Evolutionary conservation across 768 basidiomycete genomes (phyloP), one percentile per base, ranked within the genome.

Genomic region (Lactarius quietus): DNA sequence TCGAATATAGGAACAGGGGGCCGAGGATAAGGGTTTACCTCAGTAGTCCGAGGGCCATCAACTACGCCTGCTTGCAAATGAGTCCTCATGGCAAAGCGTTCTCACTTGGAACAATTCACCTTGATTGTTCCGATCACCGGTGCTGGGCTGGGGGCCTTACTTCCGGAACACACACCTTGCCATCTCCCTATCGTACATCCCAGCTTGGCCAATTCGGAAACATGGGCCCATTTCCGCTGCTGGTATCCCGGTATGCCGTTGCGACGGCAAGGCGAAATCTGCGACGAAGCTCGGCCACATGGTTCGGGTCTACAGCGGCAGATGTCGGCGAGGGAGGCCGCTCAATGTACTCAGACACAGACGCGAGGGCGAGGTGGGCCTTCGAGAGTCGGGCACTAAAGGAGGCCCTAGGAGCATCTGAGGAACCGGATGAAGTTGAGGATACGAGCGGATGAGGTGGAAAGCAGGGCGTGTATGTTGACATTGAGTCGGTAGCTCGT

Each of bases 151-250:
- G 51, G 41, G 33, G 51, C 57, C 38, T n/a, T 66, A 43, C 38
- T 62, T 45, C 61, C 65, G n/a, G 65, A 66, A 36, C 65, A 62
- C 31, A 62, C 33, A 57, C 65, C 61, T 23, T 66, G 61, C 65
- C 65, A 66, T 38, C 52, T 66, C 20, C 65, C 65, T 31, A 61
- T 66, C 15, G 65, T 66, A 20, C 65, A 58, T 38, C 65, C 65
- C 17, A 66, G 52, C 23, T 51, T 66, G 33, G 65, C 65, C 35
- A 66, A n/a, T 38, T 66, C 65, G 15, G 56, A 66, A 5, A 66
- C 65, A 59, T 66, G 65, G 29, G 26, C 60, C 65, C 65, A 66
- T 62, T 66, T 45, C 65, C 65, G 29, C 52, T 57, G 31, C 65
- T 66, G 15, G 65, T 58, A 23, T 66, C 65, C 28, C 65, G 56